Percentiles rank a stretch among this genome's conserved stretches.
These are phyloP conservation scores for Conticribra guillardii DNA, from an alignment of 108 stramenopile species.

Conservation along the genomic window DNA sequence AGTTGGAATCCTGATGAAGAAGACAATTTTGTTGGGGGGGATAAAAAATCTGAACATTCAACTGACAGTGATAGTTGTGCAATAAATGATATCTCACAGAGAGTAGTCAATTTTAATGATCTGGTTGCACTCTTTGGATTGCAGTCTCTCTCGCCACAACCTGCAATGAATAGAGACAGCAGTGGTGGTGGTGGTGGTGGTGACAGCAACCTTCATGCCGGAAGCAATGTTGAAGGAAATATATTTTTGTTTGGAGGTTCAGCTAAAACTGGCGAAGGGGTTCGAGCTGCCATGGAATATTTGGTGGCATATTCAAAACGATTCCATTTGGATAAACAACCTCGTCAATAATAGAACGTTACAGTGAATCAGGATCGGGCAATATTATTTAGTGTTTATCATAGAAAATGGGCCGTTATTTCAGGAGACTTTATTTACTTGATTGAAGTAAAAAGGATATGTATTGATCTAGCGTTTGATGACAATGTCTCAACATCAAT, in stretches of 20 bases:
- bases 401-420: too few species aligned
- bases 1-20: constrained; percentile 46
- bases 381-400: too few species aligned
- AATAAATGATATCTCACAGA: constrained; percentile 11
- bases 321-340: constrained; percentile 23
- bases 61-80: constrained; percentile 11
- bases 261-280: constrained; percentile 78
- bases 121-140: constrained; percentile 33
- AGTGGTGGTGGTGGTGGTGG: too few species aligned
- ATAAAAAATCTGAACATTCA: constrained; percentile 22
- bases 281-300: constrained; percentile 75
- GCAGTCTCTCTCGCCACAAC: background rate
- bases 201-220: too few species aligned
- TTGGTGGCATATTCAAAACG: constrained; percentile 29
- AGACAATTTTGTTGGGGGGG: constrained; percentile 40
- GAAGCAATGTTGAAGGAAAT: constrained; percentile 17
- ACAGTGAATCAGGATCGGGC: too few species aligned
- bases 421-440: too few species aligned
- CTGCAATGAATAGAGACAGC: background rate
- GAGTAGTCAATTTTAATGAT: constrained; percentile 33
- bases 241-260: constrained; percentile 72
- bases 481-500: too few species aligned
- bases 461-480: too few species aligned
- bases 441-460: too few species aligned
- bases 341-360: too few species aligned